Evolutionary conservation across 805 yeast genomes (phyloP).

Genomic region (Candida rishiriensis): DNA sequence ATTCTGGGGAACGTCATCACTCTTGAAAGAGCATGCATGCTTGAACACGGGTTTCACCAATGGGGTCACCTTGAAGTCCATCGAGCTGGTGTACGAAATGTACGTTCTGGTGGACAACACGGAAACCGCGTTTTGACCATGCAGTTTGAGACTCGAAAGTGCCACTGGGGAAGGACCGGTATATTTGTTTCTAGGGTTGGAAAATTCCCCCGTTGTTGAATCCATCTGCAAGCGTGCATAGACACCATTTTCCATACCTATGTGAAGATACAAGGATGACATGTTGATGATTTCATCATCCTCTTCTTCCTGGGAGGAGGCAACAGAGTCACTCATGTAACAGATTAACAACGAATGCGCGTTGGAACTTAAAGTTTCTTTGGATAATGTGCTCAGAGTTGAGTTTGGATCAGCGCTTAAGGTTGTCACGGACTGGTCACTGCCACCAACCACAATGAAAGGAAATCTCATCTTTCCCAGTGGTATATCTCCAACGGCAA

Average conservation of each 20-base stretch:
- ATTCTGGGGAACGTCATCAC: slow-evolving; percentile 53
- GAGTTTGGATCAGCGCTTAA: slow-evolving; percentile 56
- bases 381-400: slow-evolving; percentile 55
- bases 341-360: slow-evolving; percentile 16
- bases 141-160: slow-evolving; percentile 35
- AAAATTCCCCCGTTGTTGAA: slow-evolving; percentile 51
- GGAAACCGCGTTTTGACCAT: slow-evolving; percentile 34
- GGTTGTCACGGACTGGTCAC: slow-evolving; percentile 66
- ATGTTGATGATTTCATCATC: slow-evolving; percentile 7
- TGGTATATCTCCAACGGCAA: slow-evolving; percentile 47
- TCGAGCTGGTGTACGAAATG: slow-evolving; percentile 39
- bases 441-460: slow-evolving; percentile 65
- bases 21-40: slow-evolving; percentile 49
- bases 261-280: slow-evolving; percentile 45
- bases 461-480: slow-evolving; percentile 45
- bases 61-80: slow-evolving; percentile 43
- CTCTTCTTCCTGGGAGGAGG: slow-evolving; percentile 4
- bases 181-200: slow-evolving; percentile 64
- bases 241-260: slow-evolving; percentile 83
- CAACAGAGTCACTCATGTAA: slow-evolving; percentile 27
- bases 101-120: slow-evolving; percentile 55
- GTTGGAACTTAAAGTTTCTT: slow-evolving; percentile 60
- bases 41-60: slow-evolving; percentile 38
- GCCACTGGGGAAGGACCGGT: slow-evolving; percentile 65
- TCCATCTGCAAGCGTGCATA: slow-evolving; percentile 63